Evolutionary conservation across 441 rosid species (phyloP), one percentile per base, ranked within the genome.

Genomic region (Melastoma candidum): DNA sequence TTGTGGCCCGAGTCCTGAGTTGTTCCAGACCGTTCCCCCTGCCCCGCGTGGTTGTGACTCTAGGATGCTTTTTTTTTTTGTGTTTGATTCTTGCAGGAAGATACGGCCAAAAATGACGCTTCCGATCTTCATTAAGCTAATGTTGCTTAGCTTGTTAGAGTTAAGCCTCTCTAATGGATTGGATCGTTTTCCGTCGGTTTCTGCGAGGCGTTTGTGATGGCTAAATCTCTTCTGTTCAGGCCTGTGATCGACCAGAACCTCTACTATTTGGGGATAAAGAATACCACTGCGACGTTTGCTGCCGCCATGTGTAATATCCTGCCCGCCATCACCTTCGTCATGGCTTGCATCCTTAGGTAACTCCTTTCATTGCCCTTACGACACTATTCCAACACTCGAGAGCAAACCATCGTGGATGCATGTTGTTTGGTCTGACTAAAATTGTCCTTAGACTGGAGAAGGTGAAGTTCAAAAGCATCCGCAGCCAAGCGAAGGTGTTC

Each of bases 231-330:
- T n/a, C 11, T 41, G 48, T 11, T 48, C 63, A 92, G 98, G 81
- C 98, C 95, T 14, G 98, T 87, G 8, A 83, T 90, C 3, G 98
- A 85, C 62, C 98, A 87, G 27, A 87, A 90, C 71, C 64, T 90
- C 53, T 90, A 87, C 58, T 90, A 59, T 17, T 13, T 85, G 13
- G 96, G 96, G 41, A 80, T 90, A 94, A 90, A 82, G 72, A 73
- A 80, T 65, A 85, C 96, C 0, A 85, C 94, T 0, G 96, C 95
- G 2, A 92, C 98, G 17, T 92, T 85, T 60, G 89, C 98, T 26
- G 76, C 95, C 3, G 87, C 98, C 57, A 77, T 85, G 78, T 65
- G 77, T 69, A 92, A 87, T 41, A 64, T 92, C 63, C 75, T 92
- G 53, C 98, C 98, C 0, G 97, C 97, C 44, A 75, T 84, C 51